phyloP scores from a whole-genome alignment of 192 early-diverging fungal genomes.

The Phycomyces nitens region DNA sequence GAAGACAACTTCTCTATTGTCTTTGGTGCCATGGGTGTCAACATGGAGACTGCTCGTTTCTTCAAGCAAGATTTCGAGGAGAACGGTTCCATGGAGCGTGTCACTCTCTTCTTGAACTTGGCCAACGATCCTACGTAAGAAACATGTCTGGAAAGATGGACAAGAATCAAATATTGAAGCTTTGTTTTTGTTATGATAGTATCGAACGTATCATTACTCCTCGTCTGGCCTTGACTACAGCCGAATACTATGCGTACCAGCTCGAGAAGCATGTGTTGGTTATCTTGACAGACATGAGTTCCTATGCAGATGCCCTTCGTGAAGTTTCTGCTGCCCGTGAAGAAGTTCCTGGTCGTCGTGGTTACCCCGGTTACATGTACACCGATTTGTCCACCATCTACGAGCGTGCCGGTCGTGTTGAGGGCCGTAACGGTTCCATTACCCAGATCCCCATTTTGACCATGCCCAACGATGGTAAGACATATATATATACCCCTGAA shows the following conservation, averaged over 20 bases:
- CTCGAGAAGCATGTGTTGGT: conserved; percentile 99
- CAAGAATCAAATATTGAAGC: no score
- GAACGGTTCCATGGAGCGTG: conserved; percentile 97
- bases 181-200: conserved; percentile 34
- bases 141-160: neutral
- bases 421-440: conserved; percentile 95
- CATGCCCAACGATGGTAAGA: conserved; percentile 99
- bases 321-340: conserved; percentile 98
- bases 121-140: conserved; percentile 96
- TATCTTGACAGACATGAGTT: conserved; percentile 98
- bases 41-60: conserved; percentile 99
- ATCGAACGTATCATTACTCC: conserved; percentile 99
- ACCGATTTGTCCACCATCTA: conserved; percentile 99
- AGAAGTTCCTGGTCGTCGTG: conserved; percentile 98
- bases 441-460: conserved; percentile 99
- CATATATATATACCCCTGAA: neutral
- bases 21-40: conserved; percentile 99
- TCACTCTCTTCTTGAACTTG: conserved; percentile 98
- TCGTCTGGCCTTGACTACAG: conserved; percentile 95
- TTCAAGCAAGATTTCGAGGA: conserved; percentile 99
- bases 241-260: conserved; percentile 99
- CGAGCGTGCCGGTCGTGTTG: conserved; percentile 96
- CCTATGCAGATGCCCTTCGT: conserved; percentile 98
- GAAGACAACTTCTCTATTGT: conserved; percentile 99
- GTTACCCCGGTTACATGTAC: conserved; percentile 99